These are phyloP conservation scores for Irpex lacteus DNA, from an alignment of 1,284 basidiomycete genomes.

Conservation along the genomic window DNA sequence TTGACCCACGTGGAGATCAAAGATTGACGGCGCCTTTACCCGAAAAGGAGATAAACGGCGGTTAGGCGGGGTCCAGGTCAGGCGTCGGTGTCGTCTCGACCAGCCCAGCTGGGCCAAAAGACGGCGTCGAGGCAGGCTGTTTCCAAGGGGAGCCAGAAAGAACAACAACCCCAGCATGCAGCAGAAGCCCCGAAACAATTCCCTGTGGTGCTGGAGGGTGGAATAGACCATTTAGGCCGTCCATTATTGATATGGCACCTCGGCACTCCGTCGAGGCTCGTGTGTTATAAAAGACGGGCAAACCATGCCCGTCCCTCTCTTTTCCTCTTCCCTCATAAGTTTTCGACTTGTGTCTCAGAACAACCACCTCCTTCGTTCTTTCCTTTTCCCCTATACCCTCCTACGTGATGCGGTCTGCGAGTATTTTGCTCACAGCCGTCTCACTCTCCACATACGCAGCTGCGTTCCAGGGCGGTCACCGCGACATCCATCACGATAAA, in stretches of 20 bases:
- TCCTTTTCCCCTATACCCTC: not conserved
- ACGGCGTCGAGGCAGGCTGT: no score
- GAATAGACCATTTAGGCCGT: no score
- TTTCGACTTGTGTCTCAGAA: not conserved
- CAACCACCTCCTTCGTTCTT: not conserved
- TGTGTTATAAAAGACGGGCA: not conserved
- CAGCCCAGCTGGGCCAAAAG: no score
- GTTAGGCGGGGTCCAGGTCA: no score
- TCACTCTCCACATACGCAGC: slow-evolving; percentile 22
- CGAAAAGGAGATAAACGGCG: no score
- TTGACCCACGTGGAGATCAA: no score
- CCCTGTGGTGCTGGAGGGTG: no score
- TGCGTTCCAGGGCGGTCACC: slow-evolving; percentile 16
- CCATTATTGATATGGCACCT: not conserved
- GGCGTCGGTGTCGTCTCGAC: no score
- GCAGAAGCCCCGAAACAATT: no score
- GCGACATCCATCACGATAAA: slow-evolving; percentile 23
- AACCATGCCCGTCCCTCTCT: not conserved
- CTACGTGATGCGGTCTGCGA: slow-evolving; percentile 23
- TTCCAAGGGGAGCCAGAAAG: no score
- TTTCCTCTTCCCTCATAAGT: not conserved
- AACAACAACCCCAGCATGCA: no score
- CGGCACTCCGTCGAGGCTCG: not conserved
- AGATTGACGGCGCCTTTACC: no score
- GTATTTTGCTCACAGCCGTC: slow-evolving; percentile 23